Evolutionary conservation across 2,329 filamentous ascomycete genomes (phyloP).

Genomic region (Uncinocarpus reesii): DNA sequence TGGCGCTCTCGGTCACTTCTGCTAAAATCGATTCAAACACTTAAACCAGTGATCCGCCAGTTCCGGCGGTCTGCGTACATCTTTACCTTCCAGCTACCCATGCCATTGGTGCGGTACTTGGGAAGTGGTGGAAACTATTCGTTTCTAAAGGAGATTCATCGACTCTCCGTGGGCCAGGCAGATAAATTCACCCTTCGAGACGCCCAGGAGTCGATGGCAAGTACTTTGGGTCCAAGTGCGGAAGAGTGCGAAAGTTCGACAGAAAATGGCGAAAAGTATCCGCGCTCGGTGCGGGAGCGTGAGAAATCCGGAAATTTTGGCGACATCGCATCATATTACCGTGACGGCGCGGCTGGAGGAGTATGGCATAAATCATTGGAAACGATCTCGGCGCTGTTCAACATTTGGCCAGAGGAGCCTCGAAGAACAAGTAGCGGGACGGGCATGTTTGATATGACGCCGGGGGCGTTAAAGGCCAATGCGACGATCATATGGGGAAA

Average conservation of each 20-base stretch:
- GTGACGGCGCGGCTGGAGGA: slow-evolving; percentile 38
- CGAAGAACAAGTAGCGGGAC: slow-evolving; percentile 30
- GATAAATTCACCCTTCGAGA: slow-evolving; percentile 27
- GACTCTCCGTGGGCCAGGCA: slow-evolving; percentile 27
- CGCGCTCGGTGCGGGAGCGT: slow-evolving; percentile 33
- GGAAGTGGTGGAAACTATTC: slow-evolving; percentile 43
- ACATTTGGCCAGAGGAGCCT: slow-evolving; percentile 28
- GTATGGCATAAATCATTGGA: slow-evolving; percentile 46
- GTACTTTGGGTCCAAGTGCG: slow-evolving; percentile 42
- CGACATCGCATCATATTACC: slow-evolving; percentile 46
- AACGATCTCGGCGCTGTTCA: slow-evolving; percentile 40
- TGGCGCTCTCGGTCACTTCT: slow-evolving; percentile 37
- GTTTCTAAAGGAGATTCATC: slow-evolving; percentile 38
- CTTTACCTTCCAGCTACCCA: slow-evolving; percentile 45
- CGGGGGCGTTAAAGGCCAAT: slow-evolving; percentile 42
- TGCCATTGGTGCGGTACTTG: slow-evolving; percentile 35
- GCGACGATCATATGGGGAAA: slow-evolving; percentile 47
- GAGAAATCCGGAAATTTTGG: slow-evolving; percentile 38
- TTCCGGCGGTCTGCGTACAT: slow-evolving; percentile 44
- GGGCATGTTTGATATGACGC: slow-evolving; percentile 38
- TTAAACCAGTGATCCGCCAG: slow-evolving; percentile 43
- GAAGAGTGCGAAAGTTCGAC: slow-evolving; percentile 35
- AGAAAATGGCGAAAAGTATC: slow-evolving; percentile 30
- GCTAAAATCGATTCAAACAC: slow-evolving; percentile 33
- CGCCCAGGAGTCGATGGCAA: slow-evolving; percentile 42